These are phyloP conservation scores for Cryptosporidium muris DNA, from an alignment of 169 alveolate genomes.

Conservation along the genomic window DNA sequence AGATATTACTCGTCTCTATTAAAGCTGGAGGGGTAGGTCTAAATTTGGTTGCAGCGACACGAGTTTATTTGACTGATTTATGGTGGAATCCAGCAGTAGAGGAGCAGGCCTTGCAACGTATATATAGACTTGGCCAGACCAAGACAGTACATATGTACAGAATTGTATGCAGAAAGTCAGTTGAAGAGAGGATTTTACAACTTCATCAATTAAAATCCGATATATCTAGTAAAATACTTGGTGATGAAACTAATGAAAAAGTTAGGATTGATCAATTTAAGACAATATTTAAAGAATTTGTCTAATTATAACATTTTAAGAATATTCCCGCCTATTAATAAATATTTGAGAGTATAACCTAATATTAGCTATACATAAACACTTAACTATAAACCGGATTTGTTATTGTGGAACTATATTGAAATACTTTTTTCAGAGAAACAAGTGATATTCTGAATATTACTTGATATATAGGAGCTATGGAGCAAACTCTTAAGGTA, in stretches of 20 bases:
- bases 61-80: constrained; percentile 84
- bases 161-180: constrained; percentile 81
- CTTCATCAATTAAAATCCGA: constrained; percentile 75
- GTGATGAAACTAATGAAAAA: constrained; percentile 62
- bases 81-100: constrained; percentile 94
- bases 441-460: no score
- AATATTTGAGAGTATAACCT: no score
- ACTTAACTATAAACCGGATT: no score
- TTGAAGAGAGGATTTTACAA: constrained; percentile 88
- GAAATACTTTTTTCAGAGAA: no score
- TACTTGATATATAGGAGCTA: no score
- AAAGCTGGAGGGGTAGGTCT: constrained; percentile 91
- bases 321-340: no score
- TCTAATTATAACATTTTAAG: no score
- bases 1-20: constrained; percentile 81
- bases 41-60: constrained; percentile 82
- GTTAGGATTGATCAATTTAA: no score
- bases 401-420: no score
- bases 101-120: constrained; percentile 92
- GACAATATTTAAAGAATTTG: no score
- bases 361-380: no score
- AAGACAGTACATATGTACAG: constrained; percentile 82
- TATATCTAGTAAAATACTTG: constrained; percentile 66
- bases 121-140: constrained; percentile 93
- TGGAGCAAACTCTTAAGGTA: no score